Base-by-base conservation (phyloP, 2,329 filamentous ascomycete genomes). In the Diaporthe australafricana region DNA sequence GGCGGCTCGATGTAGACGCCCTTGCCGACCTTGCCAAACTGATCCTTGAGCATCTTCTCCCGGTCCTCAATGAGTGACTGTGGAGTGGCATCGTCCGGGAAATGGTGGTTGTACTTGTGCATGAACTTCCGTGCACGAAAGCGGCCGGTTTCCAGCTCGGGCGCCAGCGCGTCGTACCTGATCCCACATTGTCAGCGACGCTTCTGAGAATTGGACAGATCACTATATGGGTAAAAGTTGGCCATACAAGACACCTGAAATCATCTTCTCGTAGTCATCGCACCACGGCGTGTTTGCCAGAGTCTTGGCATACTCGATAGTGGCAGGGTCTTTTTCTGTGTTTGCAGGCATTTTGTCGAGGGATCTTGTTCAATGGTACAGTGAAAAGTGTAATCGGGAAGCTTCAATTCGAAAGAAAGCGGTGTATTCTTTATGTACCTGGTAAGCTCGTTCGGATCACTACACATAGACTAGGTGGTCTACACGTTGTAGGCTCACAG, bases 261-360 rank as follows among this genome's bases (percentile, higher is more conserved):
- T 88, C 88, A 91, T 91, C 76, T 87, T 88, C 76, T 91, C 88
- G 68, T 90, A 91, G 72, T 90, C 86, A 9, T 90, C 89, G 72
- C 87, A 87, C 83, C 86, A 88, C 0, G 88, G 88, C 1, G 87
- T 81, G 73, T 89, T 84, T 12, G 84, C 80, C 14, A 89, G 79
- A 42, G 81, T 82, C 74, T 82, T 86, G 20, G 88, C 87, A 32
- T 81, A 79, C 57, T 81, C 83, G 47, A 89, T 82, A 55, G 81
- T 80, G 35, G 80, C 79, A 0, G 77, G 71, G 69, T 87, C 81
- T 72, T 87, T 87, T 40, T 82, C 75, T 60, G 76, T 79, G 35
- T 79, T 79, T 22, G 82, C 82, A n/a, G 71, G 71, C 82, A 83
- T 84, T 48, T 25, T 75, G 40, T 17, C 20, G 3, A 8, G 20